phyloP scores from a whole-genome alignment of 1,284 basidiomycete species.

The Austroboletus olivaceoglutinosus region DNA sequence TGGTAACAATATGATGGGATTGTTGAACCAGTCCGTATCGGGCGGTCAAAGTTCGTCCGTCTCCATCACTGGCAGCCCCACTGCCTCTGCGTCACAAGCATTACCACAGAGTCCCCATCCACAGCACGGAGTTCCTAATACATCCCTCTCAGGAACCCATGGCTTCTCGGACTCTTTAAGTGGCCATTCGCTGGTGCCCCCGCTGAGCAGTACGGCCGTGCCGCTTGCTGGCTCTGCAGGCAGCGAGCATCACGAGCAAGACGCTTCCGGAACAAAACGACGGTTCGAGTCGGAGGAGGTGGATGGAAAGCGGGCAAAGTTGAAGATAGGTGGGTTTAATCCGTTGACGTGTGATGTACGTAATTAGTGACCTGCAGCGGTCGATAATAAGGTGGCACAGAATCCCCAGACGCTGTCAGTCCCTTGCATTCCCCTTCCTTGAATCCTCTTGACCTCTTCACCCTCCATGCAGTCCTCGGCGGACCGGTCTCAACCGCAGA shows the following conservation, averaged over 20 bases:
- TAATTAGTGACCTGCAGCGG: conserved; percentile 29
- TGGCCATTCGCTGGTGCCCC: conserved; percentile 19
- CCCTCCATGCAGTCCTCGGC: conserved; percentile 21
- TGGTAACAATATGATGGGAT: conserved; percentile 27
- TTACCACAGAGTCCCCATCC: conserved; percentile 41
- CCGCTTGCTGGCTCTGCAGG: conserved; percentile 9
- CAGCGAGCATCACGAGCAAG: conserved; percentile 36
- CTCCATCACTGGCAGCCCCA: conserved; percentile 27
- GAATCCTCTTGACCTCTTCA: conserved; percentile 13
- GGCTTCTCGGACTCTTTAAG: conserved; percentile 27
- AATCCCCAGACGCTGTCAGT: conserved; percentile 41
- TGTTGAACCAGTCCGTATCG: conserved; percentile 29
- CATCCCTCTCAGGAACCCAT: conserved; percentile 26
- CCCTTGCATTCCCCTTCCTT: conserved; percentile 8
- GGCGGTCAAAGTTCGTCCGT: conserved; percentile 18
- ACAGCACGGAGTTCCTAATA: conserved; percentile 30
- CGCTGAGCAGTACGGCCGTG: conserved; percentile 12
- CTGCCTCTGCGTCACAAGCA: conserved; percentile 35
- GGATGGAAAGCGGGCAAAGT: conserved; percentile 63
- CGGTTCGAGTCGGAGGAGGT: conserved; percentile 65
- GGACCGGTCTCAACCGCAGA: conserved; percentile 22
- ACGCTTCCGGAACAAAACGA: conserved; percentile 61
- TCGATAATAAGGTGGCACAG: conserved; percentile 37
- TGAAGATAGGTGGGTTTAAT: conserved; percentile 58
- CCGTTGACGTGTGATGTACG: conserved; percentile 19